phyloP scores from a whole-genome alignment of 306 rosid species.

The Erythrophleum fordii region DNA sequence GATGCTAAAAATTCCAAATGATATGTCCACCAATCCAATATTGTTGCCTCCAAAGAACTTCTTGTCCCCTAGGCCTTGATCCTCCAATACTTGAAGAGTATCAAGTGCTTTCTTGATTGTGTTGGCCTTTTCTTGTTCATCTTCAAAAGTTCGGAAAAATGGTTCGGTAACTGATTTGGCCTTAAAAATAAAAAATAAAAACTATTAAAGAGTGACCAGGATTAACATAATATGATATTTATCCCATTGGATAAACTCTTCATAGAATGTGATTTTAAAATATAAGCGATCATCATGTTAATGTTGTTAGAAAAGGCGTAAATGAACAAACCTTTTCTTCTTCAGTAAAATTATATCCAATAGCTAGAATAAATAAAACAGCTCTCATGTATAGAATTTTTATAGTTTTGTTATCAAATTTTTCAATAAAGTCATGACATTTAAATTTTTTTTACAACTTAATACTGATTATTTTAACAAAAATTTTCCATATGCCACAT shows the following conservation, averaged over 20 bases:
- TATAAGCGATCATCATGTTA: not conserved
- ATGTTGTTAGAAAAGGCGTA: not conserved
- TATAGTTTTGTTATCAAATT: no score
- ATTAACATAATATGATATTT: not conserved
- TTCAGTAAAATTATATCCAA: not conserved
- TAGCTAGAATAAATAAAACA: no score
- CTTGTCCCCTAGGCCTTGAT: slow-evolving; percentile 29
- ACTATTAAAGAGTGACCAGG: not conserved
- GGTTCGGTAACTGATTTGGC: not conserved
- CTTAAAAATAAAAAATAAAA: not conserved
- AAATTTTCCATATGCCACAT: no score
- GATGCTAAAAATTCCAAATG: slow-evolving; percentile 29
- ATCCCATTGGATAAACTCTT: not conserved
- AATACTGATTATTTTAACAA: no score
- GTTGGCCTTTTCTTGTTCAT: slow-evolving; percentile 27
- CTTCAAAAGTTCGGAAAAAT: slow-evolving; percentile 8
- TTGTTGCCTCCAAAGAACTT: slow-evolving; percentile 28
- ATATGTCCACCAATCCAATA: slow-evolving; percentile 36
- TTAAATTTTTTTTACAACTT: no score
- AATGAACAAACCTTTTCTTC: not conserved
- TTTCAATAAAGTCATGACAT: no score
- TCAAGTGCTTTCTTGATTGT: slow-evolving; percentile 19
- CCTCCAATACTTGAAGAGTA: slow-evolving; percentile 34
- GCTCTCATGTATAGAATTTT: no score
- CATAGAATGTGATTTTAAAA: no score